Conservation (phyloP, 2,329 filamentous ascomycete species). For the Myriosclerotinia scirpicola region DNA sequence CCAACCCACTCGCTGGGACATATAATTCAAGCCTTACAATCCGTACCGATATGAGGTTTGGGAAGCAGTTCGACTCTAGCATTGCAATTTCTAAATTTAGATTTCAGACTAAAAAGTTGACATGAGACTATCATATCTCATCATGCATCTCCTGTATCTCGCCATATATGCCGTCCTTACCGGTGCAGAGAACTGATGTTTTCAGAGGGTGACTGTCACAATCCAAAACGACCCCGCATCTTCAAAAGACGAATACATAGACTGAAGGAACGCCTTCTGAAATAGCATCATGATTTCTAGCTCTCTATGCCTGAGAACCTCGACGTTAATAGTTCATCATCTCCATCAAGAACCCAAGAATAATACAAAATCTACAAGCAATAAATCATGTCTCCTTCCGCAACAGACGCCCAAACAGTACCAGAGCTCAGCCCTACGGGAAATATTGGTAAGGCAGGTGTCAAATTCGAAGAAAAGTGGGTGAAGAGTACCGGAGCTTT, state of each 20-base stretch:
- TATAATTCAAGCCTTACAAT: not conserved
- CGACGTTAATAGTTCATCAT: slow-evolving; percentile 23
- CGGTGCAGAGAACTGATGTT: not conserved
- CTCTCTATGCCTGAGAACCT: slow-evolving; percentile 28
- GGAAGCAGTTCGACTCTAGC: not conserved
- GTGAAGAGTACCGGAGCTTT: slow-evolving; percentile 36
- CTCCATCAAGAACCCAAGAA: slow-evolving; percentile 2
- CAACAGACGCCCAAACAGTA: slow-evolving; percentile 26
- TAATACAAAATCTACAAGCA: slow-evolving; percentile 6
- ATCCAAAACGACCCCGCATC: not conserved
- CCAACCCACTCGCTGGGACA: not conserved
- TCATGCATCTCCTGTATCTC: slow-evolving; percentile 2
- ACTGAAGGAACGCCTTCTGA: slow-evolving; percentile 7
- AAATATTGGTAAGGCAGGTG: slow-evolving; percentile 21
- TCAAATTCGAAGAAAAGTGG: slow-evolving; percentile 30
- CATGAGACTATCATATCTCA: not conserved
- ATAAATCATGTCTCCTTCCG: slow-evolving; percentile 31
- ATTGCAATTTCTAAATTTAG: not conserved
- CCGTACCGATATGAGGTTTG: not conserved
- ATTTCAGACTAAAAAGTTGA: not conserved
- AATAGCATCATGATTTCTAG: slow-evolving; percentile 27
- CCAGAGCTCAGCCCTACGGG: slow-evolving; percentile 19
- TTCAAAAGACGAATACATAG: slow-evolving; percentile 7
- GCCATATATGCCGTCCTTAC: slow-evolving; percentile 7
- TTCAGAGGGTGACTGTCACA: not conserved